Base-by-base conservation (phyloP, 345 rosid species). In the Acer yangbiense region DNA sequence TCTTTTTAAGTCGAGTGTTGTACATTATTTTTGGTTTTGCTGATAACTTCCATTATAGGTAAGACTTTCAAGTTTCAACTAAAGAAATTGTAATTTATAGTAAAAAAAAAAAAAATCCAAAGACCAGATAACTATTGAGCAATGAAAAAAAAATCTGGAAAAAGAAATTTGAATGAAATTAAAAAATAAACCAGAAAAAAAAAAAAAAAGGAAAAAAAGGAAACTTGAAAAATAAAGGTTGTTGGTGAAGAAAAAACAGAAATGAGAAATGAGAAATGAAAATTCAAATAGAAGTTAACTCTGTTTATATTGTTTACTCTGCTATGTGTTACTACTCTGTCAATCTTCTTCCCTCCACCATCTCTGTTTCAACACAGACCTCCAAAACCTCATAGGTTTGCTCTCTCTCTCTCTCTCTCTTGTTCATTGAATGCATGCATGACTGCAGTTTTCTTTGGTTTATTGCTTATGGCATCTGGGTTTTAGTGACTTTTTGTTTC, bases 261-360 rank as follows among this genome's bases (percentile, higher is more conserved):
- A 29, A 20, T 2, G 14, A 9, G 80, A 68, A 75, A 74, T 48
- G 20, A 25, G 68, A 27, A 73, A 69, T 81, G 83, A 89, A 80
- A 85, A 88, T 90, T 92, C 68, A 81, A 86, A 73, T 72, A 82
- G 78, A 92, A 82, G 94, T 78, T 70, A 85, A 23, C 46, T 14
- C 10, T 57, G 46, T 71, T 80, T 76, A 85, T 78, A 85, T 85
- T 75, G 85, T 3, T 32, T 32, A 55, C 65, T 13, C 77, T 41
- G 29, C 29, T 25, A 52, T 52, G 29, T 67, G 69, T 52, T 72
- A 12, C 44, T 48, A 35, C 75, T 57, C 85, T 86, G 69, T 69
- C 81, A 46, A 44, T 43, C 43, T 62, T 13, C 29, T 52, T 63
- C 64, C 75, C 43, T 62, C 54, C 65, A 41, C 43, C 62, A 62